These are phyloP conservation scores for Leishmania aethiopica DNA, from an alignment of 208 protist species.

Conservation along the genomic window DNA sequence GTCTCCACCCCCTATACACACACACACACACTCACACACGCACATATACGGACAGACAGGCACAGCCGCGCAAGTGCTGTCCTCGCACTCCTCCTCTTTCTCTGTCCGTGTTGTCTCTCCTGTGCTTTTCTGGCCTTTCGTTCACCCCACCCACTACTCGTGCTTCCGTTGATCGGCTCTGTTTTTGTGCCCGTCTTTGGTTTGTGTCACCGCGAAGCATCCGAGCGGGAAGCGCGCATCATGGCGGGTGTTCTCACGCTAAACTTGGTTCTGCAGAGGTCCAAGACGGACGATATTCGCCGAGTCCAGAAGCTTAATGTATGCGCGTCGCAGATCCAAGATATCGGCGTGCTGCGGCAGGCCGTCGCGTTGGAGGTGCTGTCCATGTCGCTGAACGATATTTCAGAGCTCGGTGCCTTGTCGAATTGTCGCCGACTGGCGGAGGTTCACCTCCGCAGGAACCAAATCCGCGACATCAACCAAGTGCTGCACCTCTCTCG, in stretches of 20 bases:
- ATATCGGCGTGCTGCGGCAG: conserved; percentile 82
- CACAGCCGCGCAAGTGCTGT: neutral
- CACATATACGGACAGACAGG: neutral
- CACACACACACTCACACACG: neutral
- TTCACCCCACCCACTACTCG: neutral
- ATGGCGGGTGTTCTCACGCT: conserved; percentile 87
- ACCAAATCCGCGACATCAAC: conserved; percentile 85
- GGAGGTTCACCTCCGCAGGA: conserved; percentile 88
- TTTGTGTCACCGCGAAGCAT: neutral
- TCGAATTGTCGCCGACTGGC: conserved; percentile 61
- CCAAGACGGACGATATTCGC: conserved; percentile 77
- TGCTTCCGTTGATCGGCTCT: neutral
- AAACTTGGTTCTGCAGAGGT: conserved; percentile 83
- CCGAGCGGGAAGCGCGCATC: neutral
- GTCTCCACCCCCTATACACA: neutral
- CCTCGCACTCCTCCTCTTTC: conserved; percentile 13
- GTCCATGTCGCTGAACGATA: conserved; percentile 87
- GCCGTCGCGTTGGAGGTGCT: conserved; percentile 79
- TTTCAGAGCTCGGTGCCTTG: conserved; percentile 76
- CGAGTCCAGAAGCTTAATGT: conserved; percentile 90
- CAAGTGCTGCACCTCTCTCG: conserved; percentile 86
- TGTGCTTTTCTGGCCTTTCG: conserved; percentile 5
- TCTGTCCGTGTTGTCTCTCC: neutral
- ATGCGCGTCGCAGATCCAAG: conserved; percentile 77
- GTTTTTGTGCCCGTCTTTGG: conserved; percentile 9